Conservation (phyloP, 2,329 filamentous ascomycete genomes). For the Penicillium sp. region DNA sequence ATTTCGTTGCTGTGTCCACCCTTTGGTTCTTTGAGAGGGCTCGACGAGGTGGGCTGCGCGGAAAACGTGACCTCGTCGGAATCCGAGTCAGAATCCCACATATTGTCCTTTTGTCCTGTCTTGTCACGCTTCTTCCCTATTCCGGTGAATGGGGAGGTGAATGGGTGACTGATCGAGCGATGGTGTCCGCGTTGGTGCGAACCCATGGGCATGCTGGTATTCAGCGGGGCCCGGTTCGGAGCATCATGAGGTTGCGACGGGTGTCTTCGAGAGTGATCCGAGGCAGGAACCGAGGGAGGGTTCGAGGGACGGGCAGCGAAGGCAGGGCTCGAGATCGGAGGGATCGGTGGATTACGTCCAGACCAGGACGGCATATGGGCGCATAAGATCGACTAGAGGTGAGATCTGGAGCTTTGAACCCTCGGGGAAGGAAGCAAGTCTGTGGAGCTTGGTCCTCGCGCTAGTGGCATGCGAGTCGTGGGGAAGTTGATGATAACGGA, state of each 20-base stretch:
- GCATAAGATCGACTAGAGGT: slow-evolving; percentile 16
- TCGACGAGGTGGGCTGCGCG: slow-evolving; percentile 32
- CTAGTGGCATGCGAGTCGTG: slow-evolving; percentile 17
- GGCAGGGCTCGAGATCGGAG: slow-evolving; percentile 22
- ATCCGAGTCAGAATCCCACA: slow-evolving; percentile 45
- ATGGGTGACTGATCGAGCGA: slow-evolving; percentile 74
- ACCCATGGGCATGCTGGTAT: slow-evolving; percentile 11
- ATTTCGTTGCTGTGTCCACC: slow-evolving; percentile 54
- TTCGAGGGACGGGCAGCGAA: slow-evolving; percentile 18
- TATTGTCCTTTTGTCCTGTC: slow-evolving; percentile 44
- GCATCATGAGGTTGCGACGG: slow-evolving; percentile 25
- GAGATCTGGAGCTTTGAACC: background rate
- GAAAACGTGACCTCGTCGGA: slow-evolving; percentile 33
- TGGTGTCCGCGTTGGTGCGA: slow-evolving; percentile 42
- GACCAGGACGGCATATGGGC: slow-evolving; percentile 38
- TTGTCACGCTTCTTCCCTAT: slow-evolving; percentile 51
- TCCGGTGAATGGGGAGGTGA: slow-evolving; percentile 63
- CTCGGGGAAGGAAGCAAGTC: slow-evolving; percentile 2
- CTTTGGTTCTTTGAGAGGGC: slow-evolving; percentile 37
- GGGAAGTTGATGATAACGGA: slow-evolving; percentile 12
- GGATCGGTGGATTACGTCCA: slow-evolving; percentile 29
- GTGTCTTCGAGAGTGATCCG: slow-evolving; percentile 19
- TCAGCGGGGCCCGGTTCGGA: slow-evolving; percentile 20
- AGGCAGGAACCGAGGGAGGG: slow-evolving; percentile 14
- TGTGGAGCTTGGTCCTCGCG: slow-evolving; percentile 10